A percentile compares a stretch with the other conserved stretches of the same genome.
Evolutionary conservation across 1,284 basidiomycete genomes (phyloP).

Genomic region (Meripilus lineatus): DNA sequence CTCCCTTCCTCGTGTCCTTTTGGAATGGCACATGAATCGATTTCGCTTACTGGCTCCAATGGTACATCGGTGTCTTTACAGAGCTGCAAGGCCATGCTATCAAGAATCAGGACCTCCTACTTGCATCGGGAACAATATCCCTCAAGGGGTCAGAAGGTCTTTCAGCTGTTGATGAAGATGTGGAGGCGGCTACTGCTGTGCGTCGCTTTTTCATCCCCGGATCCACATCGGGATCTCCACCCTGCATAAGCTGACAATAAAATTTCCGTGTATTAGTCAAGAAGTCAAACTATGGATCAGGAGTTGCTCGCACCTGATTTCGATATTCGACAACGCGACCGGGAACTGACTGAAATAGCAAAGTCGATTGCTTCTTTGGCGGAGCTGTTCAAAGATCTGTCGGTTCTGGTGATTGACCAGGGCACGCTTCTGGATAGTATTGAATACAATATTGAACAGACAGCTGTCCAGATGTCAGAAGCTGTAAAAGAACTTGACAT

Average conservation of each 20-base stretch:
- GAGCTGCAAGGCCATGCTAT: conserved; percentile 92
- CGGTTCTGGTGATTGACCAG: conserved; percentile 93
- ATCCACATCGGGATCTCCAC: conserved; percentile 4
- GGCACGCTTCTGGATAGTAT: conserved; percentile 95
- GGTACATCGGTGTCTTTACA: conserved; percentile 28
- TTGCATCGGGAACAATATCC: conserved; percentile 82
- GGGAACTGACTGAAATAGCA: conserved; percentile 88
- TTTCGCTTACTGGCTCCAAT: conserved; percentile 15
- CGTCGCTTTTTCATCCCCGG: conserved; percentile 23
- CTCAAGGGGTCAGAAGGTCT: conserved; percentile 76
- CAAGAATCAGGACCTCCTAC: conserved; percentile 87
- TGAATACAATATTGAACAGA: conserved; percentile 97
- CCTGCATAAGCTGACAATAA: not conserved
- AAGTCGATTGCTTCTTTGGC: conserved; percentile 89
- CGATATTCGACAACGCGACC: conserved; percentile 63
- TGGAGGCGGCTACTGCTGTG: conserved; percentile 68
- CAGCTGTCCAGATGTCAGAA: conserved; percentile 74
- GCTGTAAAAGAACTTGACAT: conserved; percentile 83
- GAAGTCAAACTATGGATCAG: conserved; percentile 32
- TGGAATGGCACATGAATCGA: conserved; percentile 19
- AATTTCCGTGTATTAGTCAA: conserved; percentile 23
- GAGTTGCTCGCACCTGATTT: conserved; percentile 37
- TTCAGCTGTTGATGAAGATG: conserved; percentile 81
- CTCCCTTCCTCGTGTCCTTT: conserved; percentile 14
- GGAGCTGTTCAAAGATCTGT: conserved; percentile 95